A percentile compares a stretch with the other conserved stretches of the same genome.
These are phyloP conservation scores for Volvariella surrecta DNA, from an alignment of 1,284 basidiomycete genomes.

Conservation along the genomic window DNA sequence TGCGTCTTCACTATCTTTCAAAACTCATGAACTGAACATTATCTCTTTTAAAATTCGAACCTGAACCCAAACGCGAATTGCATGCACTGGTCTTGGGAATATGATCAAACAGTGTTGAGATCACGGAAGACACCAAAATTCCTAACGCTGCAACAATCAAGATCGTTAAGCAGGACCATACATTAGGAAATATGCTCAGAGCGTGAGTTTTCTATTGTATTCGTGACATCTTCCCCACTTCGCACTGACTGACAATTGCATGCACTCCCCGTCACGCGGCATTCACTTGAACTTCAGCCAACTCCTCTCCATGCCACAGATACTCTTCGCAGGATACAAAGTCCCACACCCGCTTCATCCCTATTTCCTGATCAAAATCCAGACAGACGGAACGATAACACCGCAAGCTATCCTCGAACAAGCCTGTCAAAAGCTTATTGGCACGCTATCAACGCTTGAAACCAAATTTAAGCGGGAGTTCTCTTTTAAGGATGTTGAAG, in stretches of 20 bases:
- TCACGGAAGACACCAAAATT: constrained; percentile 94
- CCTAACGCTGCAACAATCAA: constrained; percentile 94
- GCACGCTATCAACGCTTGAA: constrained; percentile 60
- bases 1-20: constrained; percentile 35
- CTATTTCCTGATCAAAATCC: constrained; percentile 89
- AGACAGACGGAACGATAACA: constrained; percentile 85
- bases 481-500: constrained; percentile 61
- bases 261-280: not conserved
- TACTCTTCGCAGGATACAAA: constrained; percentile 97
- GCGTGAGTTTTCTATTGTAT: constrained; percentile 49
- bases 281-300: constrained; percentile 44
- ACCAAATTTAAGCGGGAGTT: constrained; percentile 73
- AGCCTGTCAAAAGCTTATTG: constrained; percentile 80
- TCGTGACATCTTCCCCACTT: not conserved
- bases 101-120: constrained; percentile 74
- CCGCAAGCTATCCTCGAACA: constrained; percentile 81
- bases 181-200: constrained; percentile 92
- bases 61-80: too few relatives aligned
- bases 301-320: constrained; percentile 75
- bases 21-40: not conserved
- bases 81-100: too few relatives aligned
- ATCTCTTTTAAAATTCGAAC: too few relatives aligned
- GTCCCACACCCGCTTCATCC: constrained; percentile 96
- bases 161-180: constrained; percentile 96
- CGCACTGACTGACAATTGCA: not conserved